Base-by-base conservation (phyloP, 768 basidiomycete species). In the Lactarius quietus region DNA sequence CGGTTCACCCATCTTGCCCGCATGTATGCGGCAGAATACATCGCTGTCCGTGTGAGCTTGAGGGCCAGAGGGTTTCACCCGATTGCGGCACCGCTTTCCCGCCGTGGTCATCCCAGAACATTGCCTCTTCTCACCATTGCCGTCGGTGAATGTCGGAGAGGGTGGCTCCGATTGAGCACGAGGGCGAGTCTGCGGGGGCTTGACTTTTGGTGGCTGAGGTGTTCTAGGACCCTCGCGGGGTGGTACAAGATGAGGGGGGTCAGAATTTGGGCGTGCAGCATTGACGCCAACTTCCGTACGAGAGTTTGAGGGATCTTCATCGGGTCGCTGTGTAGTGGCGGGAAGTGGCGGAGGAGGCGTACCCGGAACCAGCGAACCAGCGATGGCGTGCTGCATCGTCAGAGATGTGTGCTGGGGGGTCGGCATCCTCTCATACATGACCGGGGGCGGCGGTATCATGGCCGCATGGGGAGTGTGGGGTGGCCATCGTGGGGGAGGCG, bases 51-150 rank as follows among this genome's bases (percentile, higher is more conserved):
- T 73, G 45, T 73, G 70, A 41, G 74, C 59, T 28, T 69, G 63
- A 10, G 71, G 68, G 18, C 73, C 64, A 28, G 78, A 77, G 15
- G 78, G 69, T 69, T 85, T 88, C 41, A 90, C 82, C 65, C 75
- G 51, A 17, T 68, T 69, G 51, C 78, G 79, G 69, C 92, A 93
- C 39, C 76, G 83, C 68, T 81, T 83, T 12, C 84, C 87, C 17
- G 82, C 77, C 71, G 84, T 85, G n/a, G 89, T 92, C 41, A 81
- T 76, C 6, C 84, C 88, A 64, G 78, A 78, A 71, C 91, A 93
- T 70, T 84, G 89, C 17, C 78, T 76, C 45, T 66, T 36, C 35
- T 53, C 59, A 33, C 33, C 8, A 15, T 10, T 38, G 31, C 17
- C 45, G 63, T 67, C 20, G 72, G 70, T 26, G 66, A 69, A 52